Evolutionary conservation across 23 red algal species (phyloP).

Genomic region (Cyanidium caldarium): DNA sequence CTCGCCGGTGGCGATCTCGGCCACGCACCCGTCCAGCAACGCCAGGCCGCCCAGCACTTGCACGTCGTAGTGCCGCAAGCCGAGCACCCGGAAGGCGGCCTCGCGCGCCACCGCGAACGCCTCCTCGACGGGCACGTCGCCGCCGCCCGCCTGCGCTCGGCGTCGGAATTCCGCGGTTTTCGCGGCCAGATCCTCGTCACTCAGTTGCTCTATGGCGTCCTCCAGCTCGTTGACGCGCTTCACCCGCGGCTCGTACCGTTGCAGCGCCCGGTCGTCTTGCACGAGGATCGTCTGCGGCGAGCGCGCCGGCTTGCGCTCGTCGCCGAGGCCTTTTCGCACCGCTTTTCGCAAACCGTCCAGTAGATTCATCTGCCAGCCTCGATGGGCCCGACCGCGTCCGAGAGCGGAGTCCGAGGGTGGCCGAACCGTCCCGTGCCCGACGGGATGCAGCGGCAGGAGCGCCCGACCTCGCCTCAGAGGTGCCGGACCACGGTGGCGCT

Average conservation of each 20-base stretch:
- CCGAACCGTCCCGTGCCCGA: no score
- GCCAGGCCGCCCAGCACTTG: slow-evolving; percentile 78
- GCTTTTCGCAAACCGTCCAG: no score
- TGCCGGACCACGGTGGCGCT: no score
- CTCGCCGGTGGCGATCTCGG: slow-evolving; percentile 97
- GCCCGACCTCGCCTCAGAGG: no score
- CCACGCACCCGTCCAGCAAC: slow-evolving; percentile 48
- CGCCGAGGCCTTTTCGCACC: no score
- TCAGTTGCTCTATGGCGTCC: slow-evolving; percentile 26
- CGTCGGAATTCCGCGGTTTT: background rate
- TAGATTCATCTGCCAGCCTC: no score
- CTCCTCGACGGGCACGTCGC: slow-evolving; percentile 30
- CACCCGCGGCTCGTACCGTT: slow-evolving; percentile 17
- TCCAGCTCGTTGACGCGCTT: slow-evolving; percentile 60
- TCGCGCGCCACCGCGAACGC: slow-evolving; percentile 76
- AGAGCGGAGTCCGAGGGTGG: no score
- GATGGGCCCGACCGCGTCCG: no score
- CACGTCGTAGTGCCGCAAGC: slow-evolving; percentile 85
- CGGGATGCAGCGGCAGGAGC: no score
- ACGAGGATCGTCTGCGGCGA: no score
- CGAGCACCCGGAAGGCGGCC: slow-evolving; percentile 46
- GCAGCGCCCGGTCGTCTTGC: no score
- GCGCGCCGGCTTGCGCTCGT: no score
- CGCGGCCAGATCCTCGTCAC: slow-evolving; percentile 13
- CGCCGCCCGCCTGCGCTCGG: slow-evolving; percentile 6